Conservation (phyloP, 106 monocot genomes). For the Acanthochlamys bracteata region DNA sequence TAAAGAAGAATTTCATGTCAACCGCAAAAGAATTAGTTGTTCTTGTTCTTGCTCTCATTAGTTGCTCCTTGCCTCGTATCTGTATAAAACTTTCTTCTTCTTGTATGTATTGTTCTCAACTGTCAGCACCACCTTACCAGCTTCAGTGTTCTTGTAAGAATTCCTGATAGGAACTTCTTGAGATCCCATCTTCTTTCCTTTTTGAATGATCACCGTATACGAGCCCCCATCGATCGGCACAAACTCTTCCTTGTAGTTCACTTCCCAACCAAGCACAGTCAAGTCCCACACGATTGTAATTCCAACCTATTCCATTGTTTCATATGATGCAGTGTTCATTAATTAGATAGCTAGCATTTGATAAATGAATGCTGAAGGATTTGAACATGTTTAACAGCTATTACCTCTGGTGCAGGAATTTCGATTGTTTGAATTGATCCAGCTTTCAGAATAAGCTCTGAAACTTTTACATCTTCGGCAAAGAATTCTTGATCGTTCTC, state of each 20-base stretch:
- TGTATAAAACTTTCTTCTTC: constrained; percentile 50
- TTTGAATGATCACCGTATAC: constrained; percentile 45
- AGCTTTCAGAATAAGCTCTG: constrained; percentile 37
- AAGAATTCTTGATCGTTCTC: constrained; percentile 46
- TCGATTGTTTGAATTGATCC: constrained; percentile 36
- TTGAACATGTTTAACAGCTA: neutral
- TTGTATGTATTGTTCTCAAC: constrained; percentile 43
- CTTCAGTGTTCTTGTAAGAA: constrained; percentile 43
- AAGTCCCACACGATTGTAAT: constrained; percentile 36
- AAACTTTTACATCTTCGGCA: constrained; percentile 23
- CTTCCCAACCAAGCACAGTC: constrained; percentile 49
- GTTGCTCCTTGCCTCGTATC: constrained; percentile 28
- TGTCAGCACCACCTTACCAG: constrained; percentile 47
- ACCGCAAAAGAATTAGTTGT: too few relatives aligned
- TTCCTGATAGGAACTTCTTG: constrained; percentile 37
- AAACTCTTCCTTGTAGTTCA: constrained; percentile 59
- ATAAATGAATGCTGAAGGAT: too few relatives aligned
- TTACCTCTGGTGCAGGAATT: constrained; percentile 41
- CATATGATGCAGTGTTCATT: too few relatives aligned
- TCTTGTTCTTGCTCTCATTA: too few relatives aligned
- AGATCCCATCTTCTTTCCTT: constrained; percentile 54
- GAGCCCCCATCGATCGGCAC: constrained; percentile 40
- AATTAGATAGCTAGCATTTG: too few relatives aligned
- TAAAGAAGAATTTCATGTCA: too few relatives aligned
- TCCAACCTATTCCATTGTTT: constrained; percentile 20